Percentiles rank a stretch among this genome's conserved stretches.
Evolutionary conservation across 139 green algal genomes (phyloP).

Genomic region (Tetradesmus obliquus): DNA sequence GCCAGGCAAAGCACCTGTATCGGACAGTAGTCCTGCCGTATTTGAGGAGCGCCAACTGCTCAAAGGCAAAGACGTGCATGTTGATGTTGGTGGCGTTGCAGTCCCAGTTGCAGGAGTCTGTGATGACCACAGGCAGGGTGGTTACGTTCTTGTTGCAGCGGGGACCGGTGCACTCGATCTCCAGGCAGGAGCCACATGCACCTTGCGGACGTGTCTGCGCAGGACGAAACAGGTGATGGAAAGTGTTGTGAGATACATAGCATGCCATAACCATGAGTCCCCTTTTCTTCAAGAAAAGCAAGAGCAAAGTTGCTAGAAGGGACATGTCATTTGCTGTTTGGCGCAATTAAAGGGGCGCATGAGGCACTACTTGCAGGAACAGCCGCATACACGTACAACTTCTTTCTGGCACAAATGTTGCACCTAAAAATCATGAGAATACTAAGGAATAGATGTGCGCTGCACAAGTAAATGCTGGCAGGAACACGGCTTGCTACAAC

Average conservation of each 20-base stretch:
- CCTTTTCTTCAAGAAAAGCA: no score
- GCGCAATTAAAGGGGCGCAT: not conserved
- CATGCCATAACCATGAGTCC: no score
- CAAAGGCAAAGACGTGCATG: constrained; percentile 36
- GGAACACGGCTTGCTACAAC: not conserved
- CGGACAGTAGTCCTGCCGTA: not conserved
- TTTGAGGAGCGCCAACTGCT: constrained; percentile 27
- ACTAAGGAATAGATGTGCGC: no score
- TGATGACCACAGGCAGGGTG: constrained; percentile 18
- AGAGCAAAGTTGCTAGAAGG: not conserved
- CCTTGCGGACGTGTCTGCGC: not conserved
- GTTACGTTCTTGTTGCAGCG: not conserved
- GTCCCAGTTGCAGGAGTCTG: constrained; percentile 17
- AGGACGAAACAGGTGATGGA: not conserved
- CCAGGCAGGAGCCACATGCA: constrained; percentile 34
- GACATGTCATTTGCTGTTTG: not conserved
- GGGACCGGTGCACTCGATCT: constrained; percentile 19
- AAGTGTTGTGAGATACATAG: not conserved
- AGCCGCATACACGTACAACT: not conserved
- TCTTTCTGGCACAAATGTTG: not conserved
- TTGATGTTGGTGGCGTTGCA: constrained; percentile 42
- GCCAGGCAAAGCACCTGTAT: constrained; percentile 24
- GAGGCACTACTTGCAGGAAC: not conserved
- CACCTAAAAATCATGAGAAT: no score
- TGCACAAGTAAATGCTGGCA: not conserved